Evolutionary conservation across 2,329 filamentous ascomycete species (phyloP).

Genomic region (Nothophoma quercina): DNA sequence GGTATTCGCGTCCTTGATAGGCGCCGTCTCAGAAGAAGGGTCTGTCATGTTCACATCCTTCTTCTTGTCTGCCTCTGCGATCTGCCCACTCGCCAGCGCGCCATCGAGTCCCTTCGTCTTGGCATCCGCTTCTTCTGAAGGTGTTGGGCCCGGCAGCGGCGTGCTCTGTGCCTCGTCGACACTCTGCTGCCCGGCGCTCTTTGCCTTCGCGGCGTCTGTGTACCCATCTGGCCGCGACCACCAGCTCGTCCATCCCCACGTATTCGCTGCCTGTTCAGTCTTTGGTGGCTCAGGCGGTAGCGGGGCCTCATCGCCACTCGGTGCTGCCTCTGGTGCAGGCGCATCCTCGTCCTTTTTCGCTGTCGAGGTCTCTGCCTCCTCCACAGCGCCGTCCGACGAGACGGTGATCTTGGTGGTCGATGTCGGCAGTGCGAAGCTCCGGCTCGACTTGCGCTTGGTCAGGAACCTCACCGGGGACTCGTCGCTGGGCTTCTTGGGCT

Average conservation of each 20-base stretch:
- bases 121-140: constrained; percentile 43
- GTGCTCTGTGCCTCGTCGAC: constrained; percentile 51
- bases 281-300: constrained; percentile 53
- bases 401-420: constrained; percentile 57
- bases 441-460: constrained; percentile 55
- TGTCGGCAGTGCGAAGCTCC: constrained; percentile 54
- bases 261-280: constrained; percentile 22
- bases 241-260: constrained; percentile 57
- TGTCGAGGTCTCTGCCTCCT: constrained; percentile 34
- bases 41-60: too few species aligned
- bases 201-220: constrained; percentile 47
- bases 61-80: constrained; percentile 31
- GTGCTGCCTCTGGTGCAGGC: constrained; percentile 16
- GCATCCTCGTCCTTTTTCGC: constrained; percentile 25
- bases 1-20: constrained; percentile 19
- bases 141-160: constrained; percentile 50
- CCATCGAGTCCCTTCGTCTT: constrained; percentile 35
- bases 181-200: constrained; percentile 30
- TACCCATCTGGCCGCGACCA: constrained; percentile 61
- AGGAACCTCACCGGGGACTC: constrained; percentile 48
- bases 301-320: constrained; percentile 47
- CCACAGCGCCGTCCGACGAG: constrained; percentile 47
- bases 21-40: constrained; percentile 7
- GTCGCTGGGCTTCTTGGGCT: constrained; percentile 34
- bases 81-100: neutral